A percentile compares a stretch with the other conserved stretches of the same genome.
These are phyloP conservation scores for Bretschneidera sinensis DNA, from an alignment of 345 rosid species.

Conservation along the genomic window DNA sequence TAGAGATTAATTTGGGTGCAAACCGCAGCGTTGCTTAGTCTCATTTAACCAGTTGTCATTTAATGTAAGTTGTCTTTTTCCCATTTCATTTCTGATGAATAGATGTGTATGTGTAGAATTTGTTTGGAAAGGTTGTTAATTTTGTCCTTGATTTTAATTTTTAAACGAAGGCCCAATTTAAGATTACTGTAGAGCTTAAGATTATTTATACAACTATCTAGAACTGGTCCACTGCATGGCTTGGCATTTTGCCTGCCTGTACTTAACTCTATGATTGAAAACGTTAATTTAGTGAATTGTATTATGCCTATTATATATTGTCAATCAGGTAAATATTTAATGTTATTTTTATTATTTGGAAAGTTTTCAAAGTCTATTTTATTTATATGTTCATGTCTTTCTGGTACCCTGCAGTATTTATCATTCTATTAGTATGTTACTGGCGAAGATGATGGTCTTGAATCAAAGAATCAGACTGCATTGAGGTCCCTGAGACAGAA, in stretches of 20 bases:
- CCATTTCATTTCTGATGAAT: background rate
- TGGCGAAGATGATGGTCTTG: constrained; percentile 4
- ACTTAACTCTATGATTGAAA: background rate
- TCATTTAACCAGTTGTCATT: background rate
- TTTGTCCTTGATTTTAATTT: background rate
- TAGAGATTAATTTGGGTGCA: constrained; percentile 44
- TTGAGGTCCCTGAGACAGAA: no score
- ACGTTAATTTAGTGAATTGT: background rate
- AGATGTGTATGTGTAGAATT: background rate
- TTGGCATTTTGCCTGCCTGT: background rate
- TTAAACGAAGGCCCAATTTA: no score
- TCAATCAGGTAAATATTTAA: background rate
- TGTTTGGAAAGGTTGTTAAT: background rate
- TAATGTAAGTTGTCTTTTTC: constrained; percentile 22
- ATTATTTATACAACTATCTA: no score
- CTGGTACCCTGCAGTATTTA: constrained; percentile 14
- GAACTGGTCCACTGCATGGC: no score
- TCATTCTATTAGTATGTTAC: constrained; percentile 4
- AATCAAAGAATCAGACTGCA: no score
- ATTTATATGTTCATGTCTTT: constrained; percentile 6
- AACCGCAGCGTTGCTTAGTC: constrained; percentile 41
- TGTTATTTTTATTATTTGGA: background rate
- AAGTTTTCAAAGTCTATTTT: background rate
- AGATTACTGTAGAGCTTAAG: background rate
- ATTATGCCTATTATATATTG: background rate